Base-by-base conservation (phyloP, 768 basidiomycete genomes). In the Hirschioporus abietinus region DNA sequence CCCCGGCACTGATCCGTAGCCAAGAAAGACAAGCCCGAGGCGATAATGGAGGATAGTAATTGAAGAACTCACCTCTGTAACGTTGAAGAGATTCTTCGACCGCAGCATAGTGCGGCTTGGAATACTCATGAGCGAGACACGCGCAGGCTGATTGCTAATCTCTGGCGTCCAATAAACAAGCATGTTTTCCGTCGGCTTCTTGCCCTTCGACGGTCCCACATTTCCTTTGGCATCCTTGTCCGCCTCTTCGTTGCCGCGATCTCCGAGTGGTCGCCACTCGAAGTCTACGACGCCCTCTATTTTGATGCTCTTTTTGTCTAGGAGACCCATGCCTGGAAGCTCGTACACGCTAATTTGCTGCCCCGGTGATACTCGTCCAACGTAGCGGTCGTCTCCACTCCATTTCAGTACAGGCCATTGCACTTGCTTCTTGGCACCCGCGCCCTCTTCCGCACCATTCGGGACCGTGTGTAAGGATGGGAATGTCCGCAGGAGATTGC, bases 131-230 rank as follows among this genome's bases (percentile, higher is more conserved):
- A 99, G 80, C n/a, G 95, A 92, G 66, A 99, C 97, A 69, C 96
- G 88, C 15, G 97, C 97, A 65, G 97, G 97, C 77, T 98, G 95
- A 78, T 99, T 99, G 60, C 82, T 84, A 12, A 96, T 92, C 79
- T 99, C 97, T 20, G 97, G 97, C 0, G 92, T 96, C 97, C 97
- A 99, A 77, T 95, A 99, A 9, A 88, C 96, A 60, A 99, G 79
- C 88, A 95, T 92, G 76, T 96, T 97, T 79, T 98, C 95, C 73
- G 86, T 83, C 20, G 77, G 76, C 75, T 91, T 93, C 76, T 89
- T 92, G 2, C 79, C 71, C 74, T 86, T 87, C 59, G 77, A 72
- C 66, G 76, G 76, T 60, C 66, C 74, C 66, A 75, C 78, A 64
- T 77, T 74, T 30, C 73, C 76, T 57, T 76, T 80, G 24, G 79